phyloP scores from a whole-genome alignment of 2,329 filamentous ascomycete species.

The Talaromyces sp. region DNA sequence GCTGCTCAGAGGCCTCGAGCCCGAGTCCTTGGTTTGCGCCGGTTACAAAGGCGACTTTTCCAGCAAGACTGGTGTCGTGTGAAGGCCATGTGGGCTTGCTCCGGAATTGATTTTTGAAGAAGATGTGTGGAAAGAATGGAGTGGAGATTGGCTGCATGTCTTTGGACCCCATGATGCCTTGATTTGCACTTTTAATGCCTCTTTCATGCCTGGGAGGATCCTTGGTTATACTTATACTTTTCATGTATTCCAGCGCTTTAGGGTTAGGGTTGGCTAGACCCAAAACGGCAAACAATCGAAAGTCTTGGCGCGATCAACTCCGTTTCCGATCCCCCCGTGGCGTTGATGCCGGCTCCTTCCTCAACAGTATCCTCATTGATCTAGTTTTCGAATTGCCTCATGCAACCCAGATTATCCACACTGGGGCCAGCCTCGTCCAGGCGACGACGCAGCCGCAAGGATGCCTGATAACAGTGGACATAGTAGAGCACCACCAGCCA shows the following conservation, averaged over 20 bases:
- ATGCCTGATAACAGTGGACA: background rate
- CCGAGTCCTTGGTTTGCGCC: conserved; percentile 51
- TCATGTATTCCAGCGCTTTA: background rate
- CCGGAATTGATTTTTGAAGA: background rate
- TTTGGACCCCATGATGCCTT: background rate
- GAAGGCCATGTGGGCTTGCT: background rate
- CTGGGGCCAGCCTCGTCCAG: background rate
- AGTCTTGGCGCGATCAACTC: background rate
- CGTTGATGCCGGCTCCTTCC: background rate
- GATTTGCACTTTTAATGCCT: background rate
- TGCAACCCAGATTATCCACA: background rate
- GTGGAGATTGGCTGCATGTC: background rate
- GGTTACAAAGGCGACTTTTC: conserved; percentile 45
- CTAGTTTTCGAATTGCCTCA: background rate
- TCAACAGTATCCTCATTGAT: background rate
- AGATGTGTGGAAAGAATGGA: background rate
- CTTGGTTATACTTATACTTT: no score
- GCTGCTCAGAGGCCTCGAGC: conserved; percentile 46
- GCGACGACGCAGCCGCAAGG: background rate
- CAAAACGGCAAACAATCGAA: background rate
- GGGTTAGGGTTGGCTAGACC: background rate
- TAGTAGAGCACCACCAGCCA: background rate
- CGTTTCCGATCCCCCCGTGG: background rate
- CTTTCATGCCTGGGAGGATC: background rate
- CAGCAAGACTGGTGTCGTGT: conserved; percentile 8